These are phyloP conservation scores for Rugonectria rugulosa DNA, from an alignment of 2,329 filamentous ascomycete genomes.

Conservation along the genomic window DNA sequence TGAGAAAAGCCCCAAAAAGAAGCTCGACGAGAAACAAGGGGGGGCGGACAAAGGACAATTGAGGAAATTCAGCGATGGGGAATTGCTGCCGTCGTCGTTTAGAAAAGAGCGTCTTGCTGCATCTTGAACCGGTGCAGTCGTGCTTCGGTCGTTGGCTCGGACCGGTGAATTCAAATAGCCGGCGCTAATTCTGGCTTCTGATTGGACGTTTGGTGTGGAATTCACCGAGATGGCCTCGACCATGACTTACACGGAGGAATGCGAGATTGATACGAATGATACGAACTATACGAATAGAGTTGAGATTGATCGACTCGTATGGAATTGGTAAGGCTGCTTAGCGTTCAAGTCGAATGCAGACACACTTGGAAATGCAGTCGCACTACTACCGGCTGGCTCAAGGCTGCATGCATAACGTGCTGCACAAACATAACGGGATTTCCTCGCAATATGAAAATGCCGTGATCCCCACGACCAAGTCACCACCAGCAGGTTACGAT, in stretches of 20 bases:
- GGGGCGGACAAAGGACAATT: not conserved
- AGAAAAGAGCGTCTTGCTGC: not conserved
- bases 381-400: no score
- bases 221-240: constrained; percentile 9
- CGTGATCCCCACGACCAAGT: no score
- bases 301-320: no score
- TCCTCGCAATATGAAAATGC: no score
- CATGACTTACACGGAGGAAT: not conserved
- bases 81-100: constrained; percentile 11
- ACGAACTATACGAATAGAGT: no score
- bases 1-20: not conserved
- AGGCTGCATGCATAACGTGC: no score
- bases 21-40: not conserved
- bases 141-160: constrained; percentile 15
- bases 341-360: not conserved
- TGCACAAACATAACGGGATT: no score
- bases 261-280: not conserved
- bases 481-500: no score
- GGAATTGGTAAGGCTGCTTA: not conserved
- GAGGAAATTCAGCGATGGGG: constrained; percentile 18
- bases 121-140: not conserved
- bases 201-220: constrained; percentile 14
- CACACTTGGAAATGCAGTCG: no score
- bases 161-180: constrained; percentile 18
- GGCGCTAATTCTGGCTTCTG: not conserved